phyloP scores from a whole-genome alignment of 2,329 filamentous ascomycete genomes.

The Metarhizium brunneum region DNA sequence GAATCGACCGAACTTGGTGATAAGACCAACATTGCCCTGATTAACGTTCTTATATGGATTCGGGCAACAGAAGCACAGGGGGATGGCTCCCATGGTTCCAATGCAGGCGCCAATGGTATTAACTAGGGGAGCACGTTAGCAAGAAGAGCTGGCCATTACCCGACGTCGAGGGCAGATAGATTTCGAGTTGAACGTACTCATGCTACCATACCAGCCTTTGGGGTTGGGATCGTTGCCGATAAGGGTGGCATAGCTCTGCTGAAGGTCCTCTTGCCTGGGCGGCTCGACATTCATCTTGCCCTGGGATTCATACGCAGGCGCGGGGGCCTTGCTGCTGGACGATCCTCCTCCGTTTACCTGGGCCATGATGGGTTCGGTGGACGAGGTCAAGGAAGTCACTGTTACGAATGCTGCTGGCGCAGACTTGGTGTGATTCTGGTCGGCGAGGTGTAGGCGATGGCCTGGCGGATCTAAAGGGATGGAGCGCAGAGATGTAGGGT shows the following conservation, averaged over 20 bases:
- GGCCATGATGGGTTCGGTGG: constrained; percentile 11
- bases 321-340: constrained; percentile 19
- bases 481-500: too few relatives aligned
- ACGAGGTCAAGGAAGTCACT: constrained; percentile 10
- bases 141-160: background rate
- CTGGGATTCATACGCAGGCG: constrained; percentile 19
- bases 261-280: constrained; percentile 73
- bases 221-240: constrained; percentile 56
- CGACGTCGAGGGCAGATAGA: background rate
- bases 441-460: background rate
- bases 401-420: background rate
- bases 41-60: constrained; percentile 91
- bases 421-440: background rate
- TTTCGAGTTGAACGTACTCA: constrained; percentile 53
- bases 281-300: constrained; percentile 65
- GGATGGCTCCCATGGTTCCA: constrained; percentile 75
- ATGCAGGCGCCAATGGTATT: constrained; percentile 65
- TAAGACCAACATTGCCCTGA: constrained; percentile 89
- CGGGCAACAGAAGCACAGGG: constrained; percentile 84
- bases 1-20: constrained; percentile 93
- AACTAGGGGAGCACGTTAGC: constrained; percentile 34
- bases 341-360: constrained; percentile 17
- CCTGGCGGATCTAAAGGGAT: background rate
- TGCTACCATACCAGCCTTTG: constrained; percentile 81
- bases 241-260: constrained; percentile 65